These are phyloP conservation scores for Medicago lupulina DNA, from an alignment of 306 rosid genomes.

Conservation along the genomic window DNA sequence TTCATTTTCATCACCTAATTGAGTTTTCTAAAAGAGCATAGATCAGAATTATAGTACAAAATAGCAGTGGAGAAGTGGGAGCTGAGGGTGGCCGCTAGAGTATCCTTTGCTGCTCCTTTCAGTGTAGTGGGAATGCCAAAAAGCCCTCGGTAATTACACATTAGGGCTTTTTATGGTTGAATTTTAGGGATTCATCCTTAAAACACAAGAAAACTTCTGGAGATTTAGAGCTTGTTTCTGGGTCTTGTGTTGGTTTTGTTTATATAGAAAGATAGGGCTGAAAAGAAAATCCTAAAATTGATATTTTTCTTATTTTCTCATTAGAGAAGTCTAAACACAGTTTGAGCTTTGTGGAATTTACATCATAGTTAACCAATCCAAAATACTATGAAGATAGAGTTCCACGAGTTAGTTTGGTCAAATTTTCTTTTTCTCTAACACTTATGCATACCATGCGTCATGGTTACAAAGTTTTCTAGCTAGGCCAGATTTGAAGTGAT, in stretches of 20 bases:
- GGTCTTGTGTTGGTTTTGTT: neutral
- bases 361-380: neutral
- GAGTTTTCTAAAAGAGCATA: no score
- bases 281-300: constrained; percentile 33
- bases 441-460: no score
- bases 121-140: neutral
- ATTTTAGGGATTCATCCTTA: neutral
- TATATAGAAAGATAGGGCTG: constrained; percentile 8
- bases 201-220: neutral
- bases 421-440: no score
- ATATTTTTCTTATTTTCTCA: constrained; percentile 25
- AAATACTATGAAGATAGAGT: no score
- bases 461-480: no score
- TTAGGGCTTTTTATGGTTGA: neutral
- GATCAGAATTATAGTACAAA: no score
- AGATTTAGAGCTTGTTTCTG: neutral
- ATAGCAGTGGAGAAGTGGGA: no score
- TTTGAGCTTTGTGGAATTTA: constrained; percentile 26
- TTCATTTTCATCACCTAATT: no score
- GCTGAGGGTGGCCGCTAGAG: neutral
- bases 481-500: no score
- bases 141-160: neutral
- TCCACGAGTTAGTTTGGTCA: no score
- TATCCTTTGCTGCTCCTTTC: neutral
- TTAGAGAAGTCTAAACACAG: neutral